Evolutionary conservation across 1,284 basidiomycete genomes (phyloP), one percentile per base, ranked within the genome.

Genomic region (Leucoagaricus sp.): DNA sequence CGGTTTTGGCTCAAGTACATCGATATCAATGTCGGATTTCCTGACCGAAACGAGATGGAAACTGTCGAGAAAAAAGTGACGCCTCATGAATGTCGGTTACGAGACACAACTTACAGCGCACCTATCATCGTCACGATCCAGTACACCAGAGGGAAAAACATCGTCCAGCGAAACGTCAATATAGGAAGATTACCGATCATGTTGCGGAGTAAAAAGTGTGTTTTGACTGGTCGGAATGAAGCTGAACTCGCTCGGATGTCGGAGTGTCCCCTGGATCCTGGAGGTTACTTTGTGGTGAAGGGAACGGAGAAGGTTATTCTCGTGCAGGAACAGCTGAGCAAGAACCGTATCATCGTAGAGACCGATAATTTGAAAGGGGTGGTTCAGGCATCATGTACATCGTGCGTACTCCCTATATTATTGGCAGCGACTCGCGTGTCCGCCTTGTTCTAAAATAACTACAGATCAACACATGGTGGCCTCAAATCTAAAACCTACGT

Each of bases 251-350:
- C 95, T 19, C 81, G 85, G 48, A 96, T 98, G 93, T 89, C 85
- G 29, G 97, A 99, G 73, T 99, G 97, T 69, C 97, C 97, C 0
- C 79, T 99, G 58, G 98, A 99, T 75, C 97, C 97, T 2, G 97
- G 97, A 19, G 97, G 97, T 6, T 99, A 99, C 73, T 99, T 99
- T 74, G 92, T 99, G 57, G 96, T 99, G 52, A 98, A 97, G 72
- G 97, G 97, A 12, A 99, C 98, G 17, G 97, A 99, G 75, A 99
- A 99, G 78, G 97, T 99, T 66, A 99, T 99, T 63, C 81, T 99
- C 58, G 96, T 99, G 1, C 97, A 99, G 72, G 98, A 99, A 72
- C 97, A 99, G 75, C 77, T 99, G 66, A 96, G 93, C 80, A 99
- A 99, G 80, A 99, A 99, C 75, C 86, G 97, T 58, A 99, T 99